These are phyloP conservation scores for Rhizophora apiculata DNA, from an alignment of 345 rosid species.

Conservation along the genomic window DNA sequence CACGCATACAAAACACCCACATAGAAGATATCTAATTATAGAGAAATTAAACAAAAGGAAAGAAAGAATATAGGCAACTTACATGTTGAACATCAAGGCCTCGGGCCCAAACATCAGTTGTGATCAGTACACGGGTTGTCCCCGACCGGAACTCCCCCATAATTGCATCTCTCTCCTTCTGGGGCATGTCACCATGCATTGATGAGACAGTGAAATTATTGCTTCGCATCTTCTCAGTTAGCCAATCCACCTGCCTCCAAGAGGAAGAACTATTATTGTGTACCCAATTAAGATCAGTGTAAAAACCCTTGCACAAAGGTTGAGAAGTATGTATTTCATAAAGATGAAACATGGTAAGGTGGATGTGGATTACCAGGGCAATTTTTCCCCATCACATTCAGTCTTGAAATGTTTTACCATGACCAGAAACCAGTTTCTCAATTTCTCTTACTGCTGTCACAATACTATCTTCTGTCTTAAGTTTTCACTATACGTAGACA, in stretches of 20 bases:
- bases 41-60: background rate
- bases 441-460: too few species aligned
- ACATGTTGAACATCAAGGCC: constrained; percentile 98
- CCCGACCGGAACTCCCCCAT: constrained; percentile 80
- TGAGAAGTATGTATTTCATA: background rate
- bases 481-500: background rate
- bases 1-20: background rate
- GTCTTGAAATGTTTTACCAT: too few species aligned
- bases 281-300: background rate
- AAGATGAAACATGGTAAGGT: too few species aligned
- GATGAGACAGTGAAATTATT: constrained; percentile 89
- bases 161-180: constrained; percentile 90
- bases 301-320: background rate
- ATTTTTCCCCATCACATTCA: too few species aligned
- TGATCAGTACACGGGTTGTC: constrained; percentile 86
- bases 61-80: constrained; percentile 21
- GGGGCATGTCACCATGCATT: constrained; percentile 99
- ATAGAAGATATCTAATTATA: background rate
- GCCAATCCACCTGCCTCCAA: constrained; percentile 83
- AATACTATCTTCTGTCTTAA: background rate
- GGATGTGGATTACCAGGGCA: too few species aligned
- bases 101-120: constrained; percentile 99
- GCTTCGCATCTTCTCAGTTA: constrained; percentile 94
- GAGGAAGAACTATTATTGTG: background rate
- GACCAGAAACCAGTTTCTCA: too few species aligned